A percentile compares a stretch with the other conserved stretches of the same genome.
phyloP scores from a whole-genome alignment of 169 alveolate species.

The Plasmodium gallinaceum region DNA sequence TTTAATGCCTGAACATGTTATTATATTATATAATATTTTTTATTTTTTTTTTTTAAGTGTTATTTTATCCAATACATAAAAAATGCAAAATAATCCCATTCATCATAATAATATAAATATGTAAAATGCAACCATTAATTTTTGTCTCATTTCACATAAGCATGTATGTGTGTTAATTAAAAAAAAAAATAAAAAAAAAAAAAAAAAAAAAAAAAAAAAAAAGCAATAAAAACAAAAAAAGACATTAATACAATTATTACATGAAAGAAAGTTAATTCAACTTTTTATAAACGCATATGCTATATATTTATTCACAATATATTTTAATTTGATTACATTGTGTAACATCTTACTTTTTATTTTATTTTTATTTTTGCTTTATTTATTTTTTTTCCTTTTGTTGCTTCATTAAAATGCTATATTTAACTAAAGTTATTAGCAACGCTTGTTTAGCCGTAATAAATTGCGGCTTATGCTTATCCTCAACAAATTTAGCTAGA shows the following conservation, averaged over 20 bases:
- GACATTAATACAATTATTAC: neutral
- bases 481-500: slow-evolving; percentile 52
- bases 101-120: neutral
- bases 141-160: neutral
- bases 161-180: neutral
- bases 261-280: neutral
- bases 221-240: neutral
- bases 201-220: neutral
- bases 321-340: neutral
- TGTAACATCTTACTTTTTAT: neutral
- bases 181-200: neutral
- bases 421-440: slow-evolving; percentile 35
- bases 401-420: slow-evolving; percentile 20
- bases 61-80: neutral
- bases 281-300: neutral
- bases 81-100: neutral
- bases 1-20: neutral
- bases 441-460: slow-evolving; percentile 57
- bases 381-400: neutral
- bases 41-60: neutral
- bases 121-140: neutral
- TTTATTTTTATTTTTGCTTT: neutral
- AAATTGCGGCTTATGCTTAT: slow-evolving; percentile 47
- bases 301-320: neutral
- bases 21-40: neutral